A percentile compares a stretch with the other conserved stretches of the same genome.
These are phyloP conservation scores for Chionographis japonica DNA, from an alignment of 106 monocot species.

Conservation along the genomic window DNA sequence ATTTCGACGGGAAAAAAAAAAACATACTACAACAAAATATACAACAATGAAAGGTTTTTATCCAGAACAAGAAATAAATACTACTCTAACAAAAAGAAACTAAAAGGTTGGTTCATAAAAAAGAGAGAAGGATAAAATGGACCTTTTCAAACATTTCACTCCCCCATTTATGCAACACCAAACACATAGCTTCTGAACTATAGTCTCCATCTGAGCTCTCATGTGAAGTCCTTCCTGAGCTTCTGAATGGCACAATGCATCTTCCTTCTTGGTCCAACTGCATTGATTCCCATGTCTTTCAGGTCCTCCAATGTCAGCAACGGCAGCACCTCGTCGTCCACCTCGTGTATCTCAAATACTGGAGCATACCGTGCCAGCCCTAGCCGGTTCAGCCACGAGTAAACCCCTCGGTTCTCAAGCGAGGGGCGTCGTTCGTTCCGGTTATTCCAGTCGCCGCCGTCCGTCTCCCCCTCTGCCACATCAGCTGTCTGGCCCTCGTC, in stretches of 20 bases:
- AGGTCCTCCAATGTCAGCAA: constrained; percentile 79
- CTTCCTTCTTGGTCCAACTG: constrained; percentile 88
- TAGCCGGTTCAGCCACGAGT: constrained; percentile 56
- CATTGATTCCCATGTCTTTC: constrained; percentile 93
- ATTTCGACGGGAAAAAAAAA: no score
- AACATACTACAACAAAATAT: no score
- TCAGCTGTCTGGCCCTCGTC: constrained; percentile 1
- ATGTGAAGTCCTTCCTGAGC: constrained; percentile 39
- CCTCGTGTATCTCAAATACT: constrained; percentile 90
- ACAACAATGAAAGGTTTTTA: no score
- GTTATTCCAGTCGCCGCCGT: constrained; percentile 29
- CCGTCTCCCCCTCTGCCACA: constrained; percentile 17
- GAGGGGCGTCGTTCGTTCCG: constrained; percentile 14
- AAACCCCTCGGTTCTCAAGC: constrained; percentile 37
- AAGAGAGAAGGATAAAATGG: no score
- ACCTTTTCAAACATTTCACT: no score
- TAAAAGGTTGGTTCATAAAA: no score
- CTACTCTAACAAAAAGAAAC: no score
- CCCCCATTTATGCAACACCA: no score
- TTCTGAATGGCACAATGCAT: constrained; percentile 83
- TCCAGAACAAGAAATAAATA: no score
- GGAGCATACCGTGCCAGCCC: constrained; percentile 65
- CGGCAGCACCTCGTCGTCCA: constrained; percentile 84
- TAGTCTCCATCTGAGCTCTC: not conserved
- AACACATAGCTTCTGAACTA: no score